Base-by-base conservation (phyloP, 495 filamentous ascomycete genomes). In the Xeromyces bisporus region DNA sequence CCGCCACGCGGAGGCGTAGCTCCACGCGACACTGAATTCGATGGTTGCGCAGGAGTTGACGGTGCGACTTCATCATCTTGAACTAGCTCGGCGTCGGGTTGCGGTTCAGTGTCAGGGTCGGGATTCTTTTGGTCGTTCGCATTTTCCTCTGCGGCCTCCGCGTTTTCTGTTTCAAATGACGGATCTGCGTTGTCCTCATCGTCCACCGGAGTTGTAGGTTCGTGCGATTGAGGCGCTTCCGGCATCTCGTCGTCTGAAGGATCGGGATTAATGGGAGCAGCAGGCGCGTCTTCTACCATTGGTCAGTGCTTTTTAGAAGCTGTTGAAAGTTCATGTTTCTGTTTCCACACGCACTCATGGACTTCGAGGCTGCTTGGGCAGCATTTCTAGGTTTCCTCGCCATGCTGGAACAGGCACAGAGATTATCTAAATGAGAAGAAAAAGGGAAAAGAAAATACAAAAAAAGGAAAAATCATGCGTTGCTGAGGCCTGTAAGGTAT, bases 161-260 rank as follows among this genome's bases (percentile, higher is more conserved):
- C 48, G 3, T 42, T 41, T 26, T 55, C 47, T 13, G 48, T 39
- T 4, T 48, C 49, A n/a, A n/a, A n/a, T n/a, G n/a, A n/a, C n/a
- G n/a, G n/a, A n/a, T n/a, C n/a, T 9, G 44, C 36, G 8, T 54
- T 48, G 29, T 50, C 52, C 3, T 39, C 46, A 3, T 44, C 36
- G 18, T 55, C 48, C 7, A 46, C 42, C 7, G 49, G 46, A 5
- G 48, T 39, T 6, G 54, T 64, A 3, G 53, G 51, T 31, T 47
- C 47, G 12, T 50, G 49, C 12, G 61, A 63, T 8, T 40, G 46
- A 12, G 52, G 55, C 2, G 44, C 53, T 41, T 65, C 62, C 1
- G 41, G 26, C 53, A 65, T 62, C 31, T 67, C 64, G 13, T 65
- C 62, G 29, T 69, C 66, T 6, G 62, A 66, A 17, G 28, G 46